Evolutionary conservation across 345 rosid species (phyloP).

Genomic region (Kernera saxatilis): DNA sequence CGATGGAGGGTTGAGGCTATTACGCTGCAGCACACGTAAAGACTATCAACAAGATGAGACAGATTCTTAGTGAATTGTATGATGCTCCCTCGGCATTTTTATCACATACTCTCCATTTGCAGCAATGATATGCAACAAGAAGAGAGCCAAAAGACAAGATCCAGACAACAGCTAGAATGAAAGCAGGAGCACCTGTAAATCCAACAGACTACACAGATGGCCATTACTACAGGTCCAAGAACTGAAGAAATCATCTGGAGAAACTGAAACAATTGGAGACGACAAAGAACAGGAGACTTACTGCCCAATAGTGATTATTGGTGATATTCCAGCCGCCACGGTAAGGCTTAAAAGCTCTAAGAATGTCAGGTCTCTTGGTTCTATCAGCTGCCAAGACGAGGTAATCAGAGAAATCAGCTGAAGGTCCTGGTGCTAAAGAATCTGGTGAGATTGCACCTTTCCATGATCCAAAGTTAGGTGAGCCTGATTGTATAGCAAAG

Average conservation of each 20-base stretch:
- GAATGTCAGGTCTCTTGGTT: slow-evolving; percentile 86
- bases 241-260: not conserved
- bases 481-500: slow-evolving; percentile 32
- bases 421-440: slow-evolving; percentile 62
- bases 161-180: slow-evolving; percentile 75
- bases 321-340: slow-evolving; percentile 84
- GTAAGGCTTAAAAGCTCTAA: slow-evolving; percentile 57
- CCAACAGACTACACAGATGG: slow-evolving; percentile 75
- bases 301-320: slow-evolving; percentile 91
- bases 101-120: slow-evolving; percentile 57
- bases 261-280: not conserved
- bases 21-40: slow-evolving; percentile 92
- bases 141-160: slow-evolving; percentile 76
- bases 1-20: slow-evolving; percentile 23
- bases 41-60: slow-evolving; percentile 63
- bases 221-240: slow-evolving; percentile 2
- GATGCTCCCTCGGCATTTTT: slow-evolving; percentile 49
- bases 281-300: slow-evolving; percentile 34
- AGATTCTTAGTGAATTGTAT: slow-evolving; percentile 40
- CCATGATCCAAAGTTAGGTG: slow-evolving; percentile 50
- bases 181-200: slow-evolving; percentile 83
- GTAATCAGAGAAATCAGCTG: slow-evolving; percentile 29
- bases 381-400: slow-evolving; percentile 71
- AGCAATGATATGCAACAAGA: slow-evolving; percentile 56
- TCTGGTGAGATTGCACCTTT: slow-evolving; percentile 42